Conservation (phyloP, 805 yeast genomes). For the Limtongia smithiae region DNA sequence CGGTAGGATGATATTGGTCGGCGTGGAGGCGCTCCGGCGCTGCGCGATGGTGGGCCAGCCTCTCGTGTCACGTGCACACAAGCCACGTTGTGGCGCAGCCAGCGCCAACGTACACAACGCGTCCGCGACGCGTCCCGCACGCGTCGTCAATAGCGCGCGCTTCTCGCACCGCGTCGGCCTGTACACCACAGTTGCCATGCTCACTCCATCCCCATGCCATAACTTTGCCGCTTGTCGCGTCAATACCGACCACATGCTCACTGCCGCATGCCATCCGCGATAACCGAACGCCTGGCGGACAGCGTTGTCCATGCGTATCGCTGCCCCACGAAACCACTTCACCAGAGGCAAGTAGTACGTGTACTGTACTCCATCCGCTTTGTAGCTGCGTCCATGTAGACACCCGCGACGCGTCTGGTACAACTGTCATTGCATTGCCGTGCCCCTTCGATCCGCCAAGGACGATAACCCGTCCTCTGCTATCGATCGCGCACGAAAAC, state of each 20-base stretch:
- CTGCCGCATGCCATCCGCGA: slow-evolving; percentile 59
- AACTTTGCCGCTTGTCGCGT: slow-evolving; percentile 39
- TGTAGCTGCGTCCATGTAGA: slow-evolving; percentile 32
- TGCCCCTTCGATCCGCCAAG: slow-evolving; percentile 5
- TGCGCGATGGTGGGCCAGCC: too few species aligned
- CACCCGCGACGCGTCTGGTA: not conserved
- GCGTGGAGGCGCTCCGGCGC: too few species aligned
- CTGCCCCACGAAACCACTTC: slow-evolving; percentile 61
- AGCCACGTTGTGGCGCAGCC: slow-evolving; percentile 38
- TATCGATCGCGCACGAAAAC: slow-evolving; percentile 44
- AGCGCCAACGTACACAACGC: slow-evolving; percentile 25
- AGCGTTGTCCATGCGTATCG: slow-evolving; percentile 68
- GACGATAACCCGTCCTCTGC: slow-evolving; percentile 24
- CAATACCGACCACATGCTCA: slow-evolving; percentile 68
- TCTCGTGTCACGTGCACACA: too few species aligned
- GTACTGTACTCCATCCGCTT: slow-evolving; percentile 81
- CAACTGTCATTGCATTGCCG: not conserved
- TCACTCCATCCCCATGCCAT: slow-evolving; percentile 98
- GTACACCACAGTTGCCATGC: slow-evolving; percentile 86
- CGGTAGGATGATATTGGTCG: too few species aligned
- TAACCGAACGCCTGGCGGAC: slow-evolving; percentile 29
- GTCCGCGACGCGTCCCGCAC: not conserved
- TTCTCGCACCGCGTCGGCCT: slow-evolving; percentile 1
- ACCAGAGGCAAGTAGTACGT: slow-evolving; percentile 39
- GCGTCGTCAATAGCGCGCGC: slow-evolving; percentile 5